These are phyloP conservation scores for Talaromyces trachyspermus DNA, from an alignment of 495 filamentous ascomycete species.

Conservation along the genomic window DNA sequence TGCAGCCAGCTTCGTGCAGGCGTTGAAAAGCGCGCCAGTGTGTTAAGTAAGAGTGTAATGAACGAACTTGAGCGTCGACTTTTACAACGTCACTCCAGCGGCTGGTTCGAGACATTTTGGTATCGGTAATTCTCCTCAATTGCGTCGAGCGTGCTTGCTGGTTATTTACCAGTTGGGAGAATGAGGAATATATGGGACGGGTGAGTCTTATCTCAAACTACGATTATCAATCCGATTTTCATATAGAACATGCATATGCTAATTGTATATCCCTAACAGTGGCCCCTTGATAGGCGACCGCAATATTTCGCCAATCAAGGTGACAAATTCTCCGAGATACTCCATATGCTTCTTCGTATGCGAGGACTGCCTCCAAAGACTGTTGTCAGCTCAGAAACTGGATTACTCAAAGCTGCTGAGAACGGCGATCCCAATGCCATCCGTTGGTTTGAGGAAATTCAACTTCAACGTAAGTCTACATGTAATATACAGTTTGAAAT, in stretches of 20 bases:
- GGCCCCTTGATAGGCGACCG: slow-evolving; percentile 67
- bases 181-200: slow-evolving; percentile 41
- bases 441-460: slow-evolving; percentile 55
- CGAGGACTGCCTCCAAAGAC: slow-evolving; percentile 62
- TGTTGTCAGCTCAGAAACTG: slow-evolving; percentile 39
- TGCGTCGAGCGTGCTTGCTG: slow-evolving; percentile 80
- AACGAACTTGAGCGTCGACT: slow-evolving; percentile 67
- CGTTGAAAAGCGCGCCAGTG: slow-evolving; percentile 62
- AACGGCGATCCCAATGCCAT: slow-evolving; percentile 44
- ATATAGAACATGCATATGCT: no score
- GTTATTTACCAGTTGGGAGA: slow-evolving; percentile 69
- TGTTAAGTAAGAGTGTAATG: slow-evolving; percentile 59
- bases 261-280: slow-evolving; percentile 30
- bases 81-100: slow-evolving; percentile 64
- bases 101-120: slow-evolving; percentile 70
- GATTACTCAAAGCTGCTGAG: slow-evolving; percentile 44
- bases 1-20: slow-evolving; percentile 67
- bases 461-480: slow-evolving; percentile 48
- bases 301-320: slow-evolving; percentile 61
- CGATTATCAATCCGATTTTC: no score
- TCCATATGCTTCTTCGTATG: slow-evolving; percentile 69
- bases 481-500: no score
- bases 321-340: slow-evolving; percentile 60
- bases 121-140: slow-evolving; percentile 65
- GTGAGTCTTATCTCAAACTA: slow-evolving; percentile 24